Conservation (phyloP, 306 rosid genomes). For the Medicago ruthenica region DNA sequence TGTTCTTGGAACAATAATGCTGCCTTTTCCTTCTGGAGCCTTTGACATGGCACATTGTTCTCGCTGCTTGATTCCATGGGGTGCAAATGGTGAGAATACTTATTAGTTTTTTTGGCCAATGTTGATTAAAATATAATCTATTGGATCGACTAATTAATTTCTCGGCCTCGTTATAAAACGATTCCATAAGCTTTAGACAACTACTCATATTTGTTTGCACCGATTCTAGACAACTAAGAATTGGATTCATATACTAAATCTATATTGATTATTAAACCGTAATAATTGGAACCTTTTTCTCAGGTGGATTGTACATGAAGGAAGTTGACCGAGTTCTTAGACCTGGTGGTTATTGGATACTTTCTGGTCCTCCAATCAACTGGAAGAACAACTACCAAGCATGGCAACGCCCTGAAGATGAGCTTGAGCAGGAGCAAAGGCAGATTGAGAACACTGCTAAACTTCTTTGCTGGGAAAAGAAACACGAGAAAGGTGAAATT, state of each 20-base stretch:
- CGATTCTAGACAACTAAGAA: background rate
- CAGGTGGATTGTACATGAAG: constrained; percentile 85
- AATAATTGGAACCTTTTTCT: constrained; percentile 30
- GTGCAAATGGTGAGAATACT: constrained; percentile 66
- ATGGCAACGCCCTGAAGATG: constrained; percentile 73
- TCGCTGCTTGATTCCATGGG: constrained; percentile 86
- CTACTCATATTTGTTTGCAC: background rate
- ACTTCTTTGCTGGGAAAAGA: constrained; percentile 91
- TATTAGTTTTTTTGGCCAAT: constrained; percentile 6
- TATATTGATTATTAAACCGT: constrained; percentile 26
- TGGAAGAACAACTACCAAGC: constrained; percentile 65
- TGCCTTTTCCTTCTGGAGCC: constrained; percentile 78
- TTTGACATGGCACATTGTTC: constrained; percentile 96
- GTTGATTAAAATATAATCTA: constrained; percentile 17
- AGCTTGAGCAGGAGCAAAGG: constrained; percentile 78
- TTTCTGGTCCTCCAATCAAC: constrained; percentile 82
- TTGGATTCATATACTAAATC: constrained; percentile 23
- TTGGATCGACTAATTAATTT: constrained; percentile 22
- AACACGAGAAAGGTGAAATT: constrained; percentile 78
- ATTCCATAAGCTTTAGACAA: constrained; percentile 13
- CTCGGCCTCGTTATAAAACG: background rate
- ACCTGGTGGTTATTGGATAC: constrained; percentile 91
- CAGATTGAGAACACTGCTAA: constrained; percentile 73
- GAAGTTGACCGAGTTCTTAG: constrained; percentile 91
- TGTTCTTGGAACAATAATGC: constrained; percentile 82